Base-by-base conservation (phyloP, 352 stramenopile species). In the Pythium phragmitis region DNA sequence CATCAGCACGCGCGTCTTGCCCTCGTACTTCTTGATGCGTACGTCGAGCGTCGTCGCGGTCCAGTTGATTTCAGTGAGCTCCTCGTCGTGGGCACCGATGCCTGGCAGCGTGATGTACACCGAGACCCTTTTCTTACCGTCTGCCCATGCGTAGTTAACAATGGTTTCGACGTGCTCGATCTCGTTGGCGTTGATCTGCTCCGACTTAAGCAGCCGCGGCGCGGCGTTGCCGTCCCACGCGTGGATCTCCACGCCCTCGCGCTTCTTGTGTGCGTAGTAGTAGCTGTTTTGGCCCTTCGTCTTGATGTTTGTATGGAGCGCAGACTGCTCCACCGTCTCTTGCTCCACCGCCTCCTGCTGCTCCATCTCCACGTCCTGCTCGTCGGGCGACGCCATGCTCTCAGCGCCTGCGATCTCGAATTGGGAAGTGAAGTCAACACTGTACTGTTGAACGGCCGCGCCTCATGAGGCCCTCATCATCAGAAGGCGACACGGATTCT, bases 211-310 rank as follows among this genome's bases (percentile, higher is more conserved):
- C 69, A 95, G 63, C 7, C 86, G 84, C 59, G 84, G 84, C 43
- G 76, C 79, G 17, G 79, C 82, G 16, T 92, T 88, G 48, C 84
- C 84, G 69, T 95, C 84, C 84, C 86, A 95, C 68, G 90, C 72
- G 63, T 93, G 82, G 50, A 92, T 77, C 62, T 93, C 81, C 17
- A 87, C 86, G 55, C 87, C 63, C 19, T 91, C 72, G 58, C 86
- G 86, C 75, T 83, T 84, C 76, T 93, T 92, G 73, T 95, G 86
- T 21, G 86, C 86, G 60, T 95, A 95, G 63, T 95, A 95, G 70
- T 95, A 95, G 69, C 80, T 91, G 74, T 95, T 95, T 47, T 79
- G 75, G 26, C 84, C 86, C 70, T 92, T 93, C 30, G 54, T 80
- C 65, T 85, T 86, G 69, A 95, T 95, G 66, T 95, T 95, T 26